phyloP scores from a whole-genome alignment of 164 flowering plant species.

The Euptelea pleiosperma region DNA sequence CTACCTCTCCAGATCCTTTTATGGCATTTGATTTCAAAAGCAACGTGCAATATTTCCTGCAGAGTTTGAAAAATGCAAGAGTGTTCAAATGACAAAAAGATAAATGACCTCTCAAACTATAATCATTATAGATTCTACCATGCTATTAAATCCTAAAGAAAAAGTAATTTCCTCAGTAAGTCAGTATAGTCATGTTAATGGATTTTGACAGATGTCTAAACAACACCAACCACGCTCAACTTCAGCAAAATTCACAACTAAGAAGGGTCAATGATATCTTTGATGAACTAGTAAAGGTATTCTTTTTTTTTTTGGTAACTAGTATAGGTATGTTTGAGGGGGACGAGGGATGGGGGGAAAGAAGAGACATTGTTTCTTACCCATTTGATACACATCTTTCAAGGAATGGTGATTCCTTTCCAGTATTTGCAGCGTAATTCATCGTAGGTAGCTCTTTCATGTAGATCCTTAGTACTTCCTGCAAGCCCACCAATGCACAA shows the following conservation, averaged over 20 bases:
- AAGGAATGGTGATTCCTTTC: conserved; percentile 76
- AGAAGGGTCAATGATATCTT: no score
- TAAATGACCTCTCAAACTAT: no score
- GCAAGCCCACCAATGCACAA: conserved; percentile 17
- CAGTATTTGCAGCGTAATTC: conserved; percentile 92
- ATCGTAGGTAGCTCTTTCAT: conserved; percentile 69
- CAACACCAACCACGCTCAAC: neutral
- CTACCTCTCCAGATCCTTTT: conserved; percentile 45
- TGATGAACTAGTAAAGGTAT: neutral
- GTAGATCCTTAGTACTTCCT: conserved; percentile 68
- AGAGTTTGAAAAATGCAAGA: conserved; percentile 8
- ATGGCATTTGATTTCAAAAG: conserved; percentile 41
- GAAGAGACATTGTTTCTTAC: conserved; percentile 28
- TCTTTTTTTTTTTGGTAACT: no score
- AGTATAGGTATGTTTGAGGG: neutral
- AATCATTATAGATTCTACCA: neutral
- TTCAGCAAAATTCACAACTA: neutral
- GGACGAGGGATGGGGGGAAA: no score
- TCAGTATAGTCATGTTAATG: neutral
- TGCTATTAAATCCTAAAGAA: neutral
- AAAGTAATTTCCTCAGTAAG: neutral
- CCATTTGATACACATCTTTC: conserved; percentile 82
- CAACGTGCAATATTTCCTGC: conserved; percentile 79
- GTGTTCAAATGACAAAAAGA: conserved; percentile 1
- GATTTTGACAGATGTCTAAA: neutral